Percentiles rank a stretch among this genome's conserved stretches.
phyloP scores from a whole-genome alignment of 768 basidiomycete species.

The Mycena maculata region DNA sequence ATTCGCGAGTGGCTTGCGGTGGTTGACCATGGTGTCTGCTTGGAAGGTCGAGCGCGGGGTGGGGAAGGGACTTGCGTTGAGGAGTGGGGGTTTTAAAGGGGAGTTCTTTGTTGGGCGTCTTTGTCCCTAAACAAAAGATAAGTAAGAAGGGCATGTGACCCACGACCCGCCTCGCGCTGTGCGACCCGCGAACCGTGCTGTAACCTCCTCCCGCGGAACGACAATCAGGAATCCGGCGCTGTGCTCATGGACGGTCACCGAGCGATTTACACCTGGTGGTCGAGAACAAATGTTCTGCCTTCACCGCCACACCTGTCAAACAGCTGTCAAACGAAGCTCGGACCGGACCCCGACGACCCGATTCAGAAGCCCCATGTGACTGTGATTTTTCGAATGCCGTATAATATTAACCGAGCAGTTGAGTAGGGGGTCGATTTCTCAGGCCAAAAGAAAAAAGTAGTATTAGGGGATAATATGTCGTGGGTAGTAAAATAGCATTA shows the following conservation, averaged over 20 bases:
- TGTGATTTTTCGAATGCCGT: too few relatives aligned
- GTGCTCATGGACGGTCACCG: not conserved
- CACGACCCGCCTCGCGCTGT: too few relatives aligned
- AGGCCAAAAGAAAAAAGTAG: too few relatives aligned
- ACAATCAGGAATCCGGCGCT: not conserved
- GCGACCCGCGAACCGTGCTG: not conserved
- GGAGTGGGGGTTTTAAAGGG: not conserved
- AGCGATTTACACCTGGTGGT: slow-evolving; percentile 5
- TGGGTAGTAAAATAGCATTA: not conserved
- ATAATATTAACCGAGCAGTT: too few relatives aligned
- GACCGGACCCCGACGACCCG: too few relatives aligned
- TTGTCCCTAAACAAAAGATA: not conserved
- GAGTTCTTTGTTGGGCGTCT: not conserved
- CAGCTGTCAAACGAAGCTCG: too few relatives aligned
- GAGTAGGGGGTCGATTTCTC: too few relatives aligned
- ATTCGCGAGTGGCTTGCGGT: not conserved
- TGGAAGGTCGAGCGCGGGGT: not conserved
- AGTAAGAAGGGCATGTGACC: not conserved
- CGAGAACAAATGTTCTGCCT: too few relatives aligned
- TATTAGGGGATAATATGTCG: too few relatives aligned
- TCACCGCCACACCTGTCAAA: too few relatives aligned
- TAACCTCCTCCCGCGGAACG: too few relatives aligned
- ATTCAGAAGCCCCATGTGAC: too few relatives aligned
- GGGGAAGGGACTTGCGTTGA: not conserved
- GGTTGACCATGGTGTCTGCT: not conserved